Conservation (phyloP, 2,329 filamentous ascomycete genomes). For the Mariannaea sp. region DNA sequence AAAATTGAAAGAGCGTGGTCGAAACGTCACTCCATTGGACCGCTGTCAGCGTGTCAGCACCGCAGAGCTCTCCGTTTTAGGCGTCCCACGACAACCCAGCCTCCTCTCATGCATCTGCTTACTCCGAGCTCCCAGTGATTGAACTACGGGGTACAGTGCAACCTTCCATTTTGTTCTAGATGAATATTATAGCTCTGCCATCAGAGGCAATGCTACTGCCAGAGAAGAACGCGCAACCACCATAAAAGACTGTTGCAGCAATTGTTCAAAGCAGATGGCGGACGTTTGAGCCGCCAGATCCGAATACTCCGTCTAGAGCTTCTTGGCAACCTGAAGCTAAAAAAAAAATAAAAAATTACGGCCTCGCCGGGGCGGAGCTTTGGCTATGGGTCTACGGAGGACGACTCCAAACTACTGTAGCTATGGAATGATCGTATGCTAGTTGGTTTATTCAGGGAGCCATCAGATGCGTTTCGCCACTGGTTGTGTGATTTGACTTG, state of each 20-base stretch:
- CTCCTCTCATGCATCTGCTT: no score
- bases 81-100: conserved; percentile 5
- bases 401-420: background rate
- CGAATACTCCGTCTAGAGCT: conserved; percentile 29
- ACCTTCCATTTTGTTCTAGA: background rate
- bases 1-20: no score
- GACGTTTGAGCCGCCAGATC: conserved; percentile 35
- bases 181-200: background rate
- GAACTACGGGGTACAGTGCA: background rate
- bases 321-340: conserved; percentile 31
- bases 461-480: no score
- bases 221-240: conserved; percentile 4
- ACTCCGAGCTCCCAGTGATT: background rate
- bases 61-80: conserved; percentile 18
- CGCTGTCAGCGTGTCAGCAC: background rate
- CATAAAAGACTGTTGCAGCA: background rate
- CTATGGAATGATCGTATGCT: conserved; percentile 24
- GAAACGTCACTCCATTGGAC: conserved; percentile 15
- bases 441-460: conserved; percentile 8
- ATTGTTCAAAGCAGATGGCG: conserved; percentile 19
- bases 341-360: no score
- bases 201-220: background rate
- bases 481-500: no score
- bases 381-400: conserved; percentile 7
- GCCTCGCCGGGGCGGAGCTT: conserved; percentile 29